Conservation (phyloP, 2,329 filamentous ascomycete genomes). For the Aspergillus calidoustus region DNA sequence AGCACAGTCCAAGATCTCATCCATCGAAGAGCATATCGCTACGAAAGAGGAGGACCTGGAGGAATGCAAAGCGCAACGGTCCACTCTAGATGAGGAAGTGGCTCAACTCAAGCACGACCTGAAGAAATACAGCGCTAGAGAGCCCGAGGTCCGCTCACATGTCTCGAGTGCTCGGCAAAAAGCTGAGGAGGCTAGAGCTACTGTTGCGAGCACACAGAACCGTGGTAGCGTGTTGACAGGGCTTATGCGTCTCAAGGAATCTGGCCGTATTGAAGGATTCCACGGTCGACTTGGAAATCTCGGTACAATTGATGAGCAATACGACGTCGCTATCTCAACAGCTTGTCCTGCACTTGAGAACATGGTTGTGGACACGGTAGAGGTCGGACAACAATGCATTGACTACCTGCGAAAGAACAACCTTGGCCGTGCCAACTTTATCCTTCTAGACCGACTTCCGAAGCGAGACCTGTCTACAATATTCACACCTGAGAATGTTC, state of each 20-base stretch:
- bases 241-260: constrained; percentile 92
- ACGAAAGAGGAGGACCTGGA: constrained; percentile 76
- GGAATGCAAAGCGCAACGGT: constrained; percentile 73
- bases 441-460: constrained; percentile 86
- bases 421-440: constrained; percentile 94
- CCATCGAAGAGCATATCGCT: constrained; percentile 71
- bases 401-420: constrained; percentile 98
- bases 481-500: constrained; percentile 87
- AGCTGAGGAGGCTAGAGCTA: constrained; percentile 92
- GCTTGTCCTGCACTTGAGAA: constrained; percentile 91
- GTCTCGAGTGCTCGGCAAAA: constrained; percentile 91
- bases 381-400: constrained; percentile 96
- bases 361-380: constrained; percentile 94
- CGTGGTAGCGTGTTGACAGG: constrained; percentile 91
- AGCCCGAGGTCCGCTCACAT: constrained; percentile 80
- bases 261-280: constrained; percentile 95
- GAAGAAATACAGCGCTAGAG: constrained; percentile 72
- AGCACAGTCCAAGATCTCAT: constrained; percentile 75
- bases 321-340: constrained; percentile 97
- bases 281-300: constrained; percentile 94
- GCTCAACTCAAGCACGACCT: constrained; percentile 74
- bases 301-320: constrained; percentile 89
- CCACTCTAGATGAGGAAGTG: constrained; percentile 73
- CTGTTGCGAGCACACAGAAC: constrained; percentile 85
- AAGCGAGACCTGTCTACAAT: constrained; percentile 77